Conservation (phyloP, 202 grass and related monocot genomes). For the Schoenoplectus tabernaemontani region DNA sequence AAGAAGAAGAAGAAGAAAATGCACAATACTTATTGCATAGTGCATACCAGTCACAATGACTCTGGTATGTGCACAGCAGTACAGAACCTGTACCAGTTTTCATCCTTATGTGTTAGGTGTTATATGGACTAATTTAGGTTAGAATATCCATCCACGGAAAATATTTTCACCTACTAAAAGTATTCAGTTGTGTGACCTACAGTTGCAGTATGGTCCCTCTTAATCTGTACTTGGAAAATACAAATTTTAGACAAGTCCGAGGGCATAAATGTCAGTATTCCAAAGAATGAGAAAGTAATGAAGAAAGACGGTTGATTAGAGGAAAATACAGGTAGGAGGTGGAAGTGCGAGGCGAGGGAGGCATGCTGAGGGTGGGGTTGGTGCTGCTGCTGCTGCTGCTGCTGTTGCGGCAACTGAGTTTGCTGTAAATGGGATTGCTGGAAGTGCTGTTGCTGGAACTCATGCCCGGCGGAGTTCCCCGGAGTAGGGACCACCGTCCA, state of each 20-base stretch:
- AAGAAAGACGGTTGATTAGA: not conserved
- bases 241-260: not conserved
- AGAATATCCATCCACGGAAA: not conserved
- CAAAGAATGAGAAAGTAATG: not conserved
- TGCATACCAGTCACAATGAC: not conserved
- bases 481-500: slow-evolving; percentile 22
- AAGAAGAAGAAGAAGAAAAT: not conserved
- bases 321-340: slow-evolving; percentile 5
- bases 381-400: not conserved
- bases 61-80: not conserved
- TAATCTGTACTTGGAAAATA: not conserved
- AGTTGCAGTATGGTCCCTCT: not conserved
- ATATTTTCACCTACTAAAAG: not conserved
- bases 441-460: not conserved
- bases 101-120: not conserved
- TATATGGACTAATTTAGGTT: not conserved
- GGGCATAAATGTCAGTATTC: not conserved
- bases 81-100: not conserved
- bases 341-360: slow-evolving; percentile 22
- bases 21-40: not conserved
- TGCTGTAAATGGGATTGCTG: slow-evolving; percentile 18
- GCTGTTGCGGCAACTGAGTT: not conserved
- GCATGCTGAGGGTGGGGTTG: not conserved
- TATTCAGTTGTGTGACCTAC: not conserved
- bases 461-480: not conserved